Evolutionary conservation across 2,329 filamentous ascomycete genomes (phyloP).

Genomic region (Pyrenochaeta sp.): DNA sequence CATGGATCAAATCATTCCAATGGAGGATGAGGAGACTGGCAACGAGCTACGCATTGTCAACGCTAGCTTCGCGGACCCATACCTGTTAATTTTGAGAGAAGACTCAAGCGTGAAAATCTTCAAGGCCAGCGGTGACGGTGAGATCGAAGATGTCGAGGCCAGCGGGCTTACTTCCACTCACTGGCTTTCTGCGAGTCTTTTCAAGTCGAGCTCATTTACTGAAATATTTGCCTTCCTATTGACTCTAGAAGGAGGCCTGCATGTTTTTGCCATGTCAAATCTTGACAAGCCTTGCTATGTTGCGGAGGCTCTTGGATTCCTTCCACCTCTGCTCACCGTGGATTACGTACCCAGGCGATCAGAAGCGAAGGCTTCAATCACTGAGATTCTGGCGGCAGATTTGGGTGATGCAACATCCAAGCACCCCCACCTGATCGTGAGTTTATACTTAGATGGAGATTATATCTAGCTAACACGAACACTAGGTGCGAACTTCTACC

Average conservation of each 20-base stretch:
- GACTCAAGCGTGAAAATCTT: conserved; percentile 82
- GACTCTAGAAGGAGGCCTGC: conserved; percentile 74
- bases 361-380: conserved; percentile 73
- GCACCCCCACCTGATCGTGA: conserved; percentile 81
- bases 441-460: conserved; percentile 47
- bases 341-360: conserved; percentile 75
- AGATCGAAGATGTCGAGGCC: conserved; percentile 81
- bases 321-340: conserved; percentile 76
- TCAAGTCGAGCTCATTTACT: conserved; percentile 66
- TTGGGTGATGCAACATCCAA: conserved; percentile 76
- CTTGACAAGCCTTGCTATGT: conserved; percentile 75
- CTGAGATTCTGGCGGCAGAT: conserved; percentile 83
- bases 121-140: conserved; percentile 79
- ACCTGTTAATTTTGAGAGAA: conserved; percentile 81
- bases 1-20: conserved; percentile 87
- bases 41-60: conserved; percentile 79
- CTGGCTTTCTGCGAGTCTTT: conserved; percentile 86
- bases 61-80: conserved; percentile 86
- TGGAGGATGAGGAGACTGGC: conserved; percentile 83
- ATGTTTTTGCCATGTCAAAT: conserved; percentile 79
- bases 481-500: conserved; percentile 74
- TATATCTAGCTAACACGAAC: background rate
- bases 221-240: conserved; percentile 79
- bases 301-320: conserved; percentile 77
- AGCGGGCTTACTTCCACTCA: conserved; percentile 68